Evolutionary conservation across 2,329 filamentous ascomycete genomes (phyloP).

Genomic region (Aspergillus sp.): DNA sequence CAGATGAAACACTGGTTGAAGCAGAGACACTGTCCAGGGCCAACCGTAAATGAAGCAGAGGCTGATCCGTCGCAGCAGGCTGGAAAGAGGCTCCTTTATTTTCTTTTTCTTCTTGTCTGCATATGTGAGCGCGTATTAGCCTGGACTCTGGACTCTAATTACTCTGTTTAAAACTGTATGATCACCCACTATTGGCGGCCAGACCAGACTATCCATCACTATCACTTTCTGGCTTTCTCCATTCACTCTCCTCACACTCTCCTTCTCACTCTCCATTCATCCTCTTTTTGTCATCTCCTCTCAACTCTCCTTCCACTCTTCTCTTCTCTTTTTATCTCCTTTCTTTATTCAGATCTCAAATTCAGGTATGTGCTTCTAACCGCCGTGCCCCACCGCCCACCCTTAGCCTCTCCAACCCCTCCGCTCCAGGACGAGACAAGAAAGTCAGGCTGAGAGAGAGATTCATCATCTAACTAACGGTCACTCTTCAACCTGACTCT

Average conservation of each 20-base stretch:
- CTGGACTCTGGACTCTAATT: no score
- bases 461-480: neutral
- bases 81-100: no score
- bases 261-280: constrained; percentile 1
- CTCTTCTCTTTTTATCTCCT: neutral
- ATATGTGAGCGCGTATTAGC: no score
- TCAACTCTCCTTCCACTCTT: neutral
- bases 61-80: neutral
- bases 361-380: no score
- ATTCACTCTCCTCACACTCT: neutral
- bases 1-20: constrained; percentile 18
- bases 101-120: no score
- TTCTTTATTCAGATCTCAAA: neutral
- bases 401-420: constrained; percentile 11
- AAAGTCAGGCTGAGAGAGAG: no score
- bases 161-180: neutral
- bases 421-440: constrained; percentile 5
- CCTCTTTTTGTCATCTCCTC: neutral
- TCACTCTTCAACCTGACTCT: neutral
- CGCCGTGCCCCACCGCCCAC: neutral
- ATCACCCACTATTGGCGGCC: neutral
- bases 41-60: neutral
- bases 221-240: neutral
- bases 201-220: no score
- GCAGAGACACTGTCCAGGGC: neutral